Base-by-base conservation (phyloP, 768 basidiomycete genomes). In the Agaricus subrufescens region DNA sequence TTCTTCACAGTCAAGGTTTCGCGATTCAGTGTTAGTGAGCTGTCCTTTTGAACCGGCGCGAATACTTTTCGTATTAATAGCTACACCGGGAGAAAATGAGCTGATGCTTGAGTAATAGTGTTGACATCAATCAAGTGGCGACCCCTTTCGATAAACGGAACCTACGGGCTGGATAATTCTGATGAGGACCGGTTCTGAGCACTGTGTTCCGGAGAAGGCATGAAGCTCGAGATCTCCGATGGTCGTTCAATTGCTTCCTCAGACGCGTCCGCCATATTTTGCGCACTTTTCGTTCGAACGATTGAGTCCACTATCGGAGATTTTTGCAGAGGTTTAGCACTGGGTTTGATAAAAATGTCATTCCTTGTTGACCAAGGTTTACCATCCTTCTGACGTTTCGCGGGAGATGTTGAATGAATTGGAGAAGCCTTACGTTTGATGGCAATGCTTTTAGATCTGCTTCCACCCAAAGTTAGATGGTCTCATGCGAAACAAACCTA, bases 191-290 rank as follows among this genome's bases (percentile, higher is more conserved):
- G 37, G 10, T 34, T 37, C 46, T 50, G 55, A 12, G 48, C 31
- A n/a, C 40, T 44, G 48, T 34, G 47, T 50, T 34, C 48, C 15
- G 43, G 55, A 10, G 49, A 46, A 38, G 55, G 11, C 14, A 31
- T 11, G 43, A 56, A 56, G 49, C 55, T 45, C 48, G 19, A 29
- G 8, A 56, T 56, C 45, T 56, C 55, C 43, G 55, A 56, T 2
- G 55, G 55, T 10, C n/a, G 42, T 14, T 56, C 55, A 6, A 40
- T 14, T 23, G 50, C 49, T 46, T 9, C 43, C 11, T 3, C 43
- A 3, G 19, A 9, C 25, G 26, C n/a, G 23, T 15, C 43, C 14
- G 37, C 30, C 8, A 11, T n/a, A 37, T 10, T 25, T 25, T 31
- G 37, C 29, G 23, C 25, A 14, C 23, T 25, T 3, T 38, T n/a